Base-by-base conservation (phyloP, 2,329 filamentous ascomycete genomes). In the Leptographium procerum region DNA sequence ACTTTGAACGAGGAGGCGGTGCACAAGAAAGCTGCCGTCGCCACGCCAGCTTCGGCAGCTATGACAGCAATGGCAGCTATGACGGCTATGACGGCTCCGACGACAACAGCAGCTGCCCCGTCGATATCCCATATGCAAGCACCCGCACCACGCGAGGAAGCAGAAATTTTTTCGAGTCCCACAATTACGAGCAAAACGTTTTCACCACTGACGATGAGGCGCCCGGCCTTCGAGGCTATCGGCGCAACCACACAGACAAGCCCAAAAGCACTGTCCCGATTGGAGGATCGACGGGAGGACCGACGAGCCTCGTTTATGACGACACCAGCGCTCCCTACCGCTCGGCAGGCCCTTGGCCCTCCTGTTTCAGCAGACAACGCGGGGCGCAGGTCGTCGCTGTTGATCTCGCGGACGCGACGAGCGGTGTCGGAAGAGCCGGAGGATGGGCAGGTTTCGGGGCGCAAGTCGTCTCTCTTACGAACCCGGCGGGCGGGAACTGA, bases 1-100 rank as follows among this genome's bases (percentile, higher is more conserved):
- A 88, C 91, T 1, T 75, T 99, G 57, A 85, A 85, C 33, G 87
- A 89, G 62, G 81, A 83, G 47, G 69, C 68, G 4, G 67, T 69
- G 2, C 72, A 72, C 56, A 62, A 64, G 22, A 75, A 74, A 62
- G n/a, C n/a, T n/a, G n/a, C n/a, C n/a, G n/a, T n/a, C n/a, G n/a
- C n/a, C n/a, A n/a, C n/a, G n/a, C n/a, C n/a, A n/a, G n/a, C n/a
- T n/a, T n/a, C n/a, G n/a, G 33, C 61, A 62, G 31, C 70, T 7
- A 48, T 53, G 5, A 26, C 55, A 1, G 34, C 62, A 2, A 47
- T 53, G 2, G 60, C 58, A 2, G 57, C 57, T 0, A 52, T 52
- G 8, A 54, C 48, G 2, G 34, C 57, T 1, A 56, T 52, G 28
- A 43, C 60, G 1, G 40, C 40, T n/a, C 9, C 16, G 26, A 29